Conservation (phyloP, 208 protist genomes). For the Spongospora subterranea region DNA sequence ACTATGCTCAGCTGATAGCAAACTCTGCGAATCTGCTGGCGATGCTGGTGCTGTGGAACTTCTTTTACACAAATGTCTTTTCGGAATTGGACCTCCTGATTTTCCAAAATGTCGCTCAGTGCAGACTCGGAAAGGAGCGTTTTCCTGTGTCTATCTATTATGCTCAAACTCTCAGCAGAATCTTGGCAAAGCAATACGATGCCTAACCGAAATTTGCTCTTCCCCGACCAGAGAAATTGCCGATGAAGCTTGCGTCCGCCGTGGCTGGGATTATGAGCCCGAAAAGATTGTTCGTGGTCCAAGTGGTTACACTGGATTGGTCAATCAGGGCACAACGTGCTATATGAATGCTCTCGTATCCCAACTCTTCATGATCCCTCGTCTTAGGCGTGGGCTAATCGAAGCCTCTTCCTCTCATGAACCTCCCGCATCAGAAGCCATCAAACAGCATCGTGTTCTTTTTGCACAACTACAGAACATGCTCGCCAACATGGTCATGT, state of each 20-base stretch:
- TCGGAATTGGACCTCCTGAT: neutral
- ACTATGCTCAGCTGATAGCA: neutral
- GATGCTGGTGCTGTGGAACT: neutral
- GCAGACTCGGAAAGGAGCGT: neutral
- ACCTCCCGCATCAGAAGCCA: neutral
- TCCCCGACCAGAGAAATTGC: neutral
- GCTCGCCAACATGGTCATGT: conserved; percentile 46
- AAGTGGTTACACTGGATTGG: conserved; percentile 34
- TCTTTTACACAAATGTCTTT: conserved; percentile 20
- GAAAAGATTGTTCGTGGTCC: neutral
- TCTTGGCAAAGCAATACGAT: neutral
- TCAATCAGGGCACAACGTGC: conserved; percentile 48
- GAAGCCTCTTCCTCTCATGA: neutral
- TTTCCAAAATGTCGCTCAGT: conserved; percentile 46
- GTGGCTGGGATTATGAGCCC: conserved; percentile 53
- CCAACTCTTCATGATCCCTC: conserved; percentile 50
- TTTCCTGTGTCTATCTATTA: neutral
- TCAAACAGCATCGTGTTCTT: neutral
- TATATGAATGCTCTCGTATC: conserved; percentile 56
- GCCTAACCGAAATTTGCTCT: neutral
- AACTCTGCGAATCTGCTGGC: neutral
- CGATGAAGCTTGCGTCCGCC: conserved; percentile 34
- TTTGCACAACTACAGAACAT: conserved; percentile 29
- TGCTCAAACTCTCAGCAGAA: conserved; percentile 10
- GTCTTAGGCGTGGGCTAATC: neutral